Evolutionary conservation across 371 early-diverging fungal species (phyloP).

Genomic region (Lichtheimia corymbifera): DNA sequence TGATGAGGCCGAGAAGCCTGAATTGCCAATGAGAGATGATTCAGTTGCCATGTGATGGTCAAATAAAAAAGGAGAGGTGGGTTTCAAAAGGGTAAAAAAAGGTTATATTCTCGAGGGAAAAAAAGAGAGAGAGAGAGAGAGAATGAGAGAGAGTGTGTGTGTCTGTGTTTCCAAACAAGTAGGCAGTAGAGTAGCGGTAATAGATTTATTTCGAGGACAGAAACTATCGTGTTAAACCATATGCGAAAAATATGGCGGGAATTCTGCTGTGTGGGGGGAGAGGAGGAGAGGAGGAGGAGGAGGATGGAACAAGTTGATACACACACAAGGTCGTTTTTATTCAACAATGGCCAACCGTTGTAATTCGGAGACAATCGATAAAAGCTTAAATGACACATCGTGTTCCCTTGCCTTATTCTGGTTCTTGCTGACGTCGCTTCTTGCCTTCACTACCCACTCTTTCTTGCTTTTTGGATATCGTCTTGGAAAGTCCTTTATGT

Average conservation of each 20-base stretch:
- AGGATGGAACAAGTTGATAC: too few species aligned
- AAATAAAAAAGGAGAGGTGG: slow-evolving; percentile 15
- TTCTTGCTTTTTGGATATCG: slow-evolving; percentile 56
- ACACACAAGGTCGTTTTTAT: not conserved
- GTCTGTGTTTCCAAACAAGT: too few species aligned
- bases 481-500: slow-evolving; percentile 49
- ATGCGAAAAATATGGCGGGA: slow-evolving; percentile 4
- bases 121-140: not conserved
- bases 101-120: not conserved
- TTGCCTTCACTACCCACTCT: slow-evolving; percentile 53
- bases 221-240: slow-evolving; percentile 14
- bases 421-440: slow-evolving; percentile 17
- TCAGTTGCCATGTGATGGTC: slow-evolving; percentile 22
- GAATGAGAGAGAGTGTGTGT: not conserved
- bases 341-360: not conserved
- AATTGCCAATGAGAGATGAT: slow-evolving; percentile 14
- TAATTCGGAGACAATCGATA: not conserved
- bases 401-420: slow-evolving; percentile 4
- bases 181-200: too few species aligned
- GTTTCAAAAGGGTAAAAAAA: not conserved
- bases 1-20: slow-evolving; percentile 11
- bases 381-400: slow-evolving; percentile 5
- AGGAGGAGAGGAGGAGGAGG: too few species aligned
- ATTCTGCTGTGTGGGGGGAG: not conserved
- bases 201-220: slow-evolving; percentile 10